Percentiles rank a stretch among this genome's conserved stretches.
phyloP scores from a whole-genome alignment of 345 rosid genomes.

The Mallotus nudiflorus region DNA sequence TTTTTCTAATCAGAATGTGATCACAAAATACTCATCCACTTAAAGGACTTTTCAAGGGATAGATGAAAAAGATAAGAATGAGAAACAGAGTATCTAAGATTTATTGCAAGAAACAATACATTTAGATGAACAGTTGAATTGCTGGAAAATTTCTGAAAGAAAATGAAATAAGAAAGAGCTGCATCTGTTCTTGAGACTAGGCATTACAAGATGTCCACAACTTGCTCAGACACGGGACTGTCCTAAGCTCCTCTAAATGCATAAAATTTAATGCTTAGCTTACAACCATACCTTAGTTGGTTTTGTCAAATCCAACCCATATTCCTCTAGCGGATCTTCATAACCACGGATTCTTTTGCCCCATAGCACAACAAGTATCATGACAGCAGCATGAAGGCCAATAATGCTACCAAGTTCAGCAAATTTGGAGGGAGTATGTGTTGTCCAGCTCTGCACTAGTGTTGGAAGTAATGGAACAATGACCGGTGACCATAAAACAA shows the following conservation, averaged over 20 bases:
- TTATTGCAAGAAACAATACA: neutral
- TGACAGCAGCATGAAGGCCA: constrained; percentile 77
- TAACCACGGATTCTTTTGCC: constrained; percentile 78
- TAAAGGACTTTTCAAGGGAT: neutral
- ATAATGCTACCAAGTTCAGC: constrained; percentile 70
- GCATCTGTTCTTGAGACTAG: neutral
- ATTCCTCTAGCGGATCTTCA: constrained; percentile 68
- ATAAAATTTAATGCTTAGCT: neutral
- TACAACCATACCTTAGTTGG: constrained; percentile 48
- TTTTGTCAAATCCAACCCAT: constrained; percentile 73
- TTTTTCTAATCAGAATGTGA: constrained; percentile 3
- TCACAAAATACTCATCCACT: neutral
- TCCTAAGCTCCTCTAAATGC: neutral
- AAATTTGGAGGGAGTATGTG: constrained; percentile 56
- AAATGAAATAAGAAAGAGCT: neutral
- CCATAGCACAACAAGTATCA: constrained; percentile 74
- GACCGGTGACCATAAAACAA: constrained; percentile 87
- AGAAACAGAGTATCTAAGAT: neutral
- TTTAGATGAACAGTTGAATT: neutral
- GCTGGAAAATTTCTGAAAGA: neutral
- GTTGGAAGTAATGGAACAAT: constrained; percentile 83
- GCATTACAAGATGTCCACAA: neutral
- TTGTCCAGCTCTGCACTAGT: constrained; percentile 78
- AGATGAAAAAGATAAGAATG: neutral
- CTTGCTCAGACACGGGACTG: neutral